These are phyloP conservation scores for Fennellomyces sp. DNA, from an alignment of 371 early-diverging fungal species.

Conservation along the genomic window DNA sequence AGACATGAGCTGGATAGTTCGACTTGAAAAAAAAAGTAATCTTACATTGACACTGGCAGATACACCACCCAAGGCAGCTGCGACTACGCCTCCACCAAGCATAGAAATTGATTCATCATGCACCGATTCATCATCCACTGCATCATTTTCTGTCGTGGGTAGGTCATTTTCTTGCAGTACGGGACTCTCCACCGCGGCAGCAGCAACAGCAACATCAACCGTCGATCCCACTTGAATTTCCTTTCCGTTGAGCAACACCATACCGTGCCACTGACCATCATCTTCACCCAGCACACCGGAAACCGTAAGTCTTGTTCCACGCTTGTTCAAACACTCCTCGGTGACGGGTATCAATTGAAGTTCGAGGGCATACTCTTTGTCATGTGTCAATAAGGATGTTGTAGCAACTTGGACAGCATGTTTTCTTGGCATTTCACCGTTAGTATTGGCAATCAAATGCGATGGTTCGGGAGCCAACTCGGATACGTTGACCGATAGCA, in stretches of 20 bases:
- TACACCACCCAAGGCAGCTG: conserved; percentile 32
- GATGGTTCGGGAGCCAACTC: conserved; percentile 28
- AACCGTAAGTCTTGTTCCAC: conserved; percentile 24
- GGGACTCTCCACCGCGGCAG: not conserved
- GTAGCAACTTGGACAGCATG: conserved; percentile 11
- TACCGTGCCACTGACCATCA: conserved; percentile 23
- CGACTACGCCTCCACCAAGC: conserved; percentile 24
- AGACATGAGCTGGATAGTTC: not conserved
- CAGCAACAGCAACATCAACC: not conserved
- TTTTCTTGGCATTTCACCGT: conserved; percentile 11
- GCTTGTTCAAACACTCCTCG: conserved; percentile 15
- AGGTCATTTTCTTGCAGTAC: not conserved
- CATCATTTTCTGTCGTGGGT: not conserved
- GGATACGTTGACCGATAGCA: conserved; percentile 16
- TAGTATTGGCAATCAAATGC: conserved; percentile 15
- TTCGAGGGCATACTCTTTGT: conserved; percentile 19
- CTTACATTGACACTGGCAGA: conserved; percentile 44
- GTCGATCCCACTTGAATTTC: conserved; percentile 9
- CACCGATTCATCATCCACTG: not conserved
- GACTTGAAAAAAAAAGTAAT: not conserved
- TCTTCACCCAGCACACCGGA: conserved; percentile 38
- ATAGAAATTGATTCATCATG: not conserved
- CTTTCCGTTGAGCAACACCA: conserved; percentile 18
- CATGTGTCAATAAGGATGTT: not conserved
- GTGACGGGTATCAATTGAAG: conserved; percentile 19